Conservation (phyloP, 305 asterid species). For the Fraxinus velutina region DNA sequence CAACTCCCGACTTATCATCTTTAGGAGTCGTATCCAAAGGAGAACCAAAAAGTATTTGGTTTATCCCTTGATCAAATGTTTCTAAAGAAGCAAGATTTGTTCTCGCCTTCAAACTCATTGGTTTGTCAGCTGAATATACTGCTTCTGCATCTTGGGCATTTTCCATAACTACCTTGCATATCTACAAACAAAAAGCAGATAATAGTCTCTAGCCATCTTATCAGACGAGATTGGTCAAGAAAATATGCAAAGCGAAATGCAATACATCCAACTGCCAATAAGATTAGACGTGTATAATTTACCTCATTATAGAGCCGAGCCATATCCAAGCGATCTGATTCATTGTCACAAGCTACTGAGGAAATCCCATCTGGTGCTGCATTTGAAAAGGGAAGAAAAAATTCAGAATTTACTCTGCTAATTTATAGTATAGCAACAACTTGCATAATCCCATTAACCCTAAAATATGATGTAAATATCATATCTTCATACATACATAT, state of each 20-base stretch:
- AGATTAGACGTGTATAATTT: not conserved
- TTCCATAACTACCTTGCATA: conserved; percentile 50
- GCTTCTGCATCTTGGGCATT: conserved; percentile 41
- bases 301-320: conserved; percentile 79
- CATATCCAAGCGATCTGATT: conserved; percentile 52
- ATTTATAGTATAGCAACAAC: not conserved
- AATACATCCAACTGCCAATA: not conserved
- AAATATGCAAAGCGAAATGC: not conserved
- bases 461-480: not conserved
- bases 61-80: conserved; percentile 40
- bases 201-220: not conserved
- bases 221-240: not conserved
- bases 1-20: conserved; percentile 24
- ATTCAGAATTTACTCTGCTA: not conserved
- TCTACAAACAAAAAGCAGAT: conserved; percentile 37
- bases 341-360: conserved; percentile 52
- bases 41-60: conserved; percentile 40
- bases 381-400: conserved; percentile 8
- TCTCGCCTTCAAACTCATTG: conserved; percentile 41
- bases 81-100: conserved; percentile 43
- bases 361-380: conserved; percentile 67
- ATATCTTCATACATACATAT: not conserved
- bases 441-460: not conserved
- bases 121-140: conserved; percentile 27
- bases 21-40: not conserved